These are phyloP conservation scores for Diaporthe sp. DNA, from an alignment of 2,329 filamentous ascomycete genomes.

Conservation along the genomic window DNA sequence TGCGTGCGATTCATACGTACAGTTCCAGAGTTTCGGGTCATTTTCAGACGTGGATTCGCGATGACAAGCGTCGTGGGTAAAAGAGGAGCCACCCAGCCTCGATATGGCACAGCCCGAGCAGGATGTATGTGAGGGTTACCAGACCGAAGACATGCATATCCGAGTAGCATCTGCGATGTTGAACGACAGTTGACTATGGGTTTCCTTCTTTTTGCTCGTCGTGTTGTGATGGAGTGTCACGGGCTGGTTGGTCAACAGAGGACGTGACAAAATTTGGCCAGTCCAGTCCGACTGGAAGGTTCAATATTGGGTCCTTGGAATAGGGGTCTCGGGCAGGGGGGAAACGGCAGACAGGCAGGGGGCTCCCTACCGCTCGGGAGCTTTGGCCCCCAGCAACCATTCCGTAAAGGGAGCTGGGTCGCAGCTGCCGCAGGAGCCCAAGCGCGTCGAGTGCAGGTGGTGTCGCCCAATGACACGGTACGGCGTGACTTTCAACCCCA, in stretches of 20 bases:
- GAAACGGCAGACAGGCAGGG: slow-evolving; percentile 10
- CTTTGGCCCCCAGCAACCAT: slow-evolving; percentile 20
- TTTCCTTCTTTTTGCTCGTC: neutral
- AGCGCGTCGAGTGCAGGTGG: slow-evolving; percentile 19
- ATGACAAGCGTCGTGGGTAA: neutral
- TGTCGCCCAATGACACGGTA: slow-evolving; percentile 4
- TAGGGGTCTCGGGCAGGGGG: slow-evolving; percentile 15
- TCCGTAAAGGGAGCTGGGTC: slow-evolving; percentile 5
- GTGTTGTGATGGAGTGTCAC: neutral
- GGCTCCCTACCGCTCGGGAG: neutral
- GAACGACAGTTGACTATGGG: neutral
- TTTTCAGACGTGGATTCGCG: neutral
- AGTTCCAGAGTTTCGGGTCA: neutral
- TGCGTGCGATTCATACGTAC: slow-evolving; percentile 7
- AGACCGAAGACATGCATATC: neutral
- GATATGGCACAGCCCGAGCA: neutral
- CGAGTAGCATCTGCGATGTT: neutral
- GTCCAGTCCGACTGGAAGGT: neutral
- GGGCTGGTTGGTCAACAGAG: neutral
- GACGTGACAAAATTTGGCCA: slow-evolving; percentile 3
- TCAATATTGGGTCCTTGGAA: slow-evolving; percentile 5
- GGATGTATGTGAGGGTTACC: no score
- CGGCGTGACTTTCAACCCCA: neutral
- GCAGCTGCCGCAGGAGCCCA: slow-evolving; percentile 1
- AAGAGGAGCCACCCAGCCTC: neutral